Base-by-base conservation (phyloP, 148 eudicot genomes). In the Polygonum maritimum region DNA sequence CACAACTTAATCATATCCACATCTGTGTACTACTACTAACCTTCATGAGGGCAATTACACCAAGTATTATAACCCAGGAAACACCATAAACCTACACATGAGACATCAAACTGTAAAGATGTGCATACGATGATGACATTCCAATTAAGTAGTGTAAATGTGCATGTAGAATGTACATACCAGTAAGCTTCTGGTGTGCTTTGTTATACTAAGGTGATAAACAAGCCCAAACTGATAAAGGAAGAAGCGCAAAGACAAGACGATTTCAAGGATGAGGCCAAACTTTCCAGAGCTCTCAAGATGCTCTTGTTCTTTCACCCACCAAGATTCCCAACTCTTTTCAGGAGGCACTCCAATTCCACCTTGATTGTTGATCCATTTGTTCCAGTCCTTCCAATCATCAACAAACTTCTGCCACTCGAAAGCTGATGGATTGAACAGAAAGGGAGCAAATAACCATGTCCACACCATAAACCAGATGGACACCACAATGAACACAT, bases 281-380 rank as follows among this genome's bases (percentile, higher is more conserved):
- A 82, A 81, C 21, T 15, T 79, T 78, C 95, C 95, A 54, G 92
- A 82, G 79, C 80, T 47, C 8, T 54, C 78, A 78, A 90, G 90
- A 85, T 90, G 95, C 51, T 80, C 83, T 44, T 85, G 95, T 76
- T 90, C 90, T 35, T 77, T 81, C 74, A 88, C 92, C 95, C 95
- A 90, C 95, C 95, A 90, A 48, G 95, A 88, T 78, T 90, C 95
- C 95, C 95, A 90, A 35, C 95, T 90, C 84, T 90, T 90, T 18
- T 88, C 88, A 3, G 86, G 81, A 31, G 76, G 79, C 69, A 88
- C 90, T 45, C 92, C 92, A 57, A 90, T 87, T 3, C 95, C 95
- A 21, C 95, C 92, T 71, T 81, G 85, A 75, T 85, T 90, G 69
- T 75, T 80, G 69, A 90, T 90, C 95, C 95, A 90, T 76, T 90